phyloP scores from a whole-genome alignment of 257 asterid genomes.

The Rehmannia glutinosa region DNA sequence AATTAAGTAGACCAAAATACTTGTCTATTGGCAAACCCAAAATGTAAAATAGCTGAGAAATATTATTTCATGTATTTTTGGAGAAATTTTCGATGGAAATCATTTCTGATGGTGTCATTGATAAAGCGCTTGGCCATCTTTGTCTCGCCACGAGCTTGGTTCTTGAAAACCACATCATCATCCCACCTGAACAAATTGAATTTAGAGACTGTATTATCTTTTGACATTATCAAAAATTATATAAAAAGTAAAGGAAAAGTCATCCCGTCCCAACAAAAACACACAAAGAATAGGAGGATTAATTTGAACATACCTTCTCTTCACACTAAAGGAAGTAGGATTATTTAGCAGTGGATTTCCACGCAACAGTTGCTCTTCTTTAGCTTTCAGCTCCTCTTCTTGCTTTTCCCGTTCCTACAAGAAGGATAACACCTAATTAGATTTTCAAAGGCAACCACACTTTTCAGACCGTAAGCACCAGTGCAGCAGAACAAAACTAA shows the following conservation, averaged over 20 bases:
- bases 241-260: background rate
- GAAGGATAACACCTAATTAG: constrained; percentile 9
- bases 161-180: constrained; percentile 97
- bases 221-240: background rate
- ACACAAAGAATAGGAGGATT: background rate
- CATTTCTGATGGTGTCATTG: constrained; percentile 88
- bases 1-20: constrained; percentile 5
- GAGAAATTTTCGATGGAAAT: constrained; percentile 76
- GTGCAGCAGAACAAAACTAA: background rate
- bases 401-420: constrained; percentile 63
- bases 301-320: constrained; percentile 69
- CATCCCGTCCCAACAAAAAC: too few relatives aligned
- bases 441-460: background rate
- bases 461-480: too few relatives aligned
- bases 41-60: too few relatives aligned
- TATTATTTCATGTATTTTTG: constrained; percentile 67
- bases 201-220: background rate
- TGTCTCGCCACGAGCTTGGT: constrained; percentile 88
- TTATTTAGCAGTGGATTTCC: constrained; percentile 85
- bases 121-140: constrained; percentile 76
- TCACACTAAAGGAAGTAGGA: constrained; percentile 68
- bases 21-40: background rate
- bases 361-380: constrained; percentile 74
- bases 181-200: constrained; percentile 65
- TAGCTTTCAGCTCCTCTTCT: constrained; percentile 78